phyloP scores from a whole-genome alignment of 345 rosid species.

The Bruguiera sexangula region DNA sequence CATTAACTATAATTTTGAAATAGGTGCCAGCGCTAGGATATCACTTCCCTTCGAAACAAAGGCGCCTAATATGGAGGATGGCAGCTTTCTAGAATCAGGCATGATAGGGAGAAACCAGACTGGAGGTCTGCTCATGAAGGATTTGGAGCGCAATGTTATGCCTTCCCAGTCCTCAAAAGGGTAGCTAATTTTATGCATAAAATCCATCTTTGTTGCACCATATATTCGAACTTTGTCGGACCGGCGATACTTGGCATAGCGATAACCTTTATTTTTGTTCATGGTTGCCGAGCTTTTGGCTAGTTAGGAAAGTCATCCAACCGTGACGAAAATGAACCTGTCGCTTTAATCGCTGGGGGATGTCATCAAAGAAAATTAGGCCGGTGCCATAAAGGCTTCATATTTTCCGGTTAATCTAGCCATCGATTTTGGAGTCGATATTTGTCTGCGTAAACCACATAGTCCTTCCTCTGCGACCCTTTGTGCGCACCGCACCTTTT shows the following conservation, averaged over 20 bases:
- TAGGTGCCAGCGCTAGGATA: slow-evolving; percentile 22
- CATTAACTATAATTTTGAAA: slow-evolving; percentile 22
- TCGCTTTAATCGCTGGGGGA: no score
- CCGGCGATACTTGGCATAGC: background rate
- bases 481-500: no score
- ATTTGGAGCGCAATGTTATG: slow-evolving; percentile 20
- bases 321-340: no score
- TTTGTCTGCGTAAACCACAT: no score
- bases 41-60: slow-evolving; percentile 30
- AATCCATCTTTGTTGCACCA: background rate
- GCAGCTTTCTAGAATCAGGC: slow-evolving; percentile 20
- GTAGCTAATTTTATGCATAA: background rate
- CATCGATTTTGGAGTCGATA: no score
- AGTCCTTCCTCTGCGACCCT: no score
- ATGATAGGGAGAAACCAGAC: slow-evolving; percentile 23
- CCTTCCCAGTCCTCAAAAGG: slow-evolving; percentile 15
- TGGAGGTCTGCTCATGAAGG: slow-evolving; percentile 23
- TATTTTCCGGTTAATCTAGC: no score
- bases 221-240: background rate
- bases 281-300: no score
- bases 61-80: slow-evolving; percentile 25
- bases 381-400: no score
- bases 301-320: no score
- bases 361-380: no score
- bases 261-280: background rate